phyloP scores from a whole-genome alignment of 1,284 basidiomycete genomes.

The Tilletia indica region DNA sequence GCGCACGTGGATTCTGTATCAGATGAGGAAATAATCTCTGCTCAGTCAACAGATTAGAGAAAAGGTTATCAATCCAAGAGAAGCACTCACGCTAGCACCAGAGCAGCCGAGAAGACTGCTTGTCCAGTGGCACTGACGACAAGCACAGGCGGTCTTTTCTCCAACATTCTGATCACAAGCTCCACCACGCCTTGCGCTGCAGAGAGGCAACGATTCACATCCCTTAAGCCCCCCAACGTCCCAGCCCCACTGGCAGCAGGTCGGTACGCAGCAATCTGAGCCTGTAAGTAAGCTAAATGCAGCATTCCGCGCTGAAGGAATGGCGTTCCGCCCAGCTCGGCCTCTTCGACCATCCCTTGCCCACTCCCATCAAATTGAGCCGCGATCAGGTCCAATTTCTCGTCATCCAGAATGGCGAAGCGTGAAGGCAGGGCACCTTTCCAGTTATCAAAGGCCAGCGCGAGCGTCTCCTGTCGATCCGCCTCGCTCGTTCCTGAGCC shows the following conservation, averaged over 20 bases:
- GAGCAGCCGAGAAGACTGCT: neutral
- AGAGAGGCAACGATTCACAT: neutral
- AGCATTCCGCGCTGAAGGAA: slow-evolving; percentile 9
- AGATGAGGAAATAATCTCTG: neutral
- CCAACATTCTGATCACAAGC: neutral
- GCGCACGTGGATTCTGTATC: neutral
- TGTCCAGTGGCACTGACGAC: neutral
- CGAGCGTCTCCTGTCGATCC: neutral
- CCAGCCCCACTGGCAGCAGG: neutral
- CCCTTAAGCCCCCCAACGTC: neutral
- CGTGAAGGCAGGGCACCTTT: neutral
- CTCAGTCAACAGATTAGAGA: neutral
- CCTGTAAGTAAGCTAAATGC: neutral
- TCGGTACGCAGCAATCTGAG: neutral
- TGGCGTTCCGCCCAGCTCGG: neutral
- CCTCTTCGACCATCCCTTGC: neutral
- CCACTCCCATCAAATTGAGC: neutral
- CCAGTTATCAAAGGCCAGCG: neutral
- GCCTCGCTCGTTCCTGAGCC: neutral
- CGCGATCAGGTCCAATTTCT: neutral
- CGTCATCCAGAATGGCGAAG: neutral
- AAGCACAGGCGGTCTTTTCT: neutral
- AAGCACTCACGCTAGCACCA: neutral
- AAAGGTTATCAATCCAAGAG: neutral
- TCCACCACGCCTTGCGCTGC: neutral